Evolutionary conservation across 352 stramenopile genomes (phyloP), one percentile per base, ranked within the genome.

Genomic region (Pythium aquatile): DNA sequence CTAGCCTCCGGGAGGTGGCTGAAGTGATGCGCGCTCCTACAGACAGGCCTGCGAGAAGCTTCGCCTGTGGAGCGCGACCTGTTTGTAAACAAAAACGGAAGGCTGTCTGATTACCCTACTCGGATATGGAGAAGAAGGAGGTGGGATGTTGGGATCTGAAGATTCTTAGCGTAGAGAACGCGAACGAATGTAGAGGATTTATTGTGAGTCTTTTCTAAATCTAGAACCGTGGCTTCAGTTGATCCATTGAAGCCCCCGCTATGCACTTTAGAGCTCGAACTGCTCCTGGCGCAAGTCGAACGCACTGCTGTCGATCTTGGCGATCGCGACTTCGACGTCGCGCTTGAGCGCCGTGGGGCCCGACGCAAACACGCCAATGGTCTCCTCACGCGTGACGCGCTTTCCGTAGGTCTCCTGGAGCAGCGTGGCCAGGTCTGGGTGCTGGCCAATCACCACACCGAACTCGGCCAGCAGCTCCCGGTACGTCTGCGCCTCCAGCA

Each of bases 231-330:
- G 32, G 32, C 0, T 35, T 35, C 32, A 9, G 8, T 1, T 7
- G 35, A 16, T 40, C 5, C 3, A 40, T 40, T 16, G 35, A 40
- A 40, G 14, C 32, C 8, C 32, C 5, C 39, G 16, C 10, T 46
- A 24, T 24, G 20, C 20, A 24, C 20, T 54, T 30, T 61, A 67
- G 28, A 67, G 55, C 53, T 67, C 61, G 44, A 67, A 67, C 54
- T 67, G 61, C n/a, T 67, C 61, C 30, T 67, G 39, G 44, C 53
- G 61, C 32, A 67, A 33, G 37, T 67, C 61, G 14, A 67, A 67
- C 9, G 40, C 40, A 13, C 32, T 24, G 39, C 28, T 14, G 26
- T 60, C 53, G 26, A 61, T 61, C 26, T 37, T 13, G 1, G 42
- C 26, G 44, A 61, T 44, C 4, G 53, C 54, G 9, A 46, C 20